Evolutionary conservation across 345 rosid species (phyloP).

Genomic region (Dipteronia dyeriana): DNA sequence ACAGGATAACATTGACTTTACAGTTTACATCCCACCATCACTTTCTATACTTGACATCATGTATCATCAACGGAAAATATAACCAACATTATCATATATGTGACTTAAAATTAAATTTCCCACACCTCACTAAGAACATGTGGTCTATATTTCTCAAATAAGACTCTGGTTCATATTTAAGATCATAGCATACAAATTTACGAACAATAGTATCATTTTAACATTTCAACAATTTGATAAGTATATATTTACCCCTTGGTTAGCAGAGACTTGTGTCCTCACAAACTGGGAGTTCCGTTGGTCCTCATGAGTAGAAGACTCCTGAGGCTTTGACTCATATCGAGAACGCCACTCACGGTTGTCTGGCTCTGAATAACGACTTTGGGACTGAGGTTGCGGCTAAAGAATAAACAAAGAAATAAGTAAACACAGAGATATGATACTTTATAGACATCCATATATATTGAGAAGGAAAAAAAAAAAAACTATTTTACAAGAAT

Average conservation of each 20-base stretch:
- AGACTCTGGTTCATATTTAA: not conserved
- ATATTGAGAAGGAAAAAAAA: not conserved
- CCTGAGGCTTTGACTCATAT: slow-evolving; percentile 38
- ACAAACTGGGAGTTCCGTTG: slow-evolving; percentile 47
- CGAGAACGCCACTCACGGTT: slow-evolving; percentile 82
- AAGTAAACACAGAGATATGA: not conserved
- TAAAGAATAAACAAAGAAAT: slow-evolving; percentile 14
- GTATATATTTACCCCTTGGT: slow-evolving; percentile 49
- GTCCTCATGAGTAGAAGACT: slow-evolving; percentile 43
- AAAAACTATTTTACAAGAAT: not conserved
- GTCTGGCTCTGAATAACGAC: slow-evolving; percentile 63
- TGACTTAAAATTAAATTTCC: not conserved
- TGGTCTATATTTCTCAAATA: not conserved
- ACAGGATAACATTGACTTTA: slow-evolving; percentile 1
- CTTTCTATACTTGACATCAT: not conserved
- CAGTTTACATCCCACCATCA: slow-evolving; percentile 11
- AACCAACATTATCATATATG: not conserved
- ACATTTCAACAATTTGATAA: not conserved
- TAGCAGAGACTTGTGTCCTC: slow-evolving; percentile 44
- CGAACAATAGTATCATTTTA: slow-evolving; percentile 1
- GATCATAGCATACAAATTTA: not conserved
- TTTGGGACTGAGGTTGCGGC: slow-evolving; percentile 42
- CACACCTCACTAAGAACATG: not conserved
- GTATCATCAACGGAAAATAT: not conserved
- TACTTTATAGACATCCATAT: not conserved